These are phyloP conservation scores for Bipolaris cookei DNA, from an alignment of 2,329 filamentous ascomycete species.

Conservation along the genomic window DNA sequence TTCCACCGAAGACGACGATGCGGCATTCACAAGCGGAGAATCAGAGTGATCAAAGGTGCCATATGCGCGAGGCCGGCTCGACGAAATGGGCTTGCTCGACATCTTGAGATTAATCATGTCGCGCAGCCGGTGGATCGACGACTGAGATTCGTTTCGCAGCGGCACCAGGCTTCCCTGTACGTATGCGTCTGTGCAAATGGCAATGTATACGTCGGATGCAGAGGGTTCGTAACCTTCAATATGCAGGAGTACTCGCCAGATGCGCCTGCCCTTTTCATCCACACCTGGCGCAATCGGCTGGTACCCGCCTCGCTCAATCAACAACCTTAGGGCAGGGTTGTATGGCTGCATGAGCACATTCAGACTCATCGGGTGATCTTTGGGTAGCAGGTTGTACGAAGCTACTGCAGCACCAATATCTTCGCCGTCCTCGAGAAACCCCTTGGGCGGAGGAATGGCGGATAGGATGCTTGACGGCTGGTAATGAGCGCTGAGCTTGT, in stretches of 20 bases:
- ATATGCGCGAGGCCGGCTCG: conserved; percentile 30
- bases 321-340: conserved; percentile 50
- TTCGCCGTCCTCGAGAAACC: conserved; percentile 55
- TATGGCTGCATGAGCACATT: conserved; percentile 45
- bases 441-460: conserved; percentile 52
- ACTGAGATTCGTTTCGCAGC: conserved; percentile 25
- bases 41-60: conserved; percentile 8
- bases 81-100: conserved; percentile 26
- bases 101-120: conserved; percentile 38
- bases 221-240: conserved; percentile 47
- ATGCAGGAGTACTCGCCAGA: conserved; percentile 44
- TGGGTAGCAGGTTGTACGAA: conserved; percentile 57
- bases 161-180: conserved; percentile 42
- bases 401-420: conserved; percentile 52
- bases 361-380: conserved; percentile 29
- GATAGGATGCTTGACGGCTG: conserved; percentile 52
- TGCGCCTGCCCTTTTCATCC: conserved; percentile 19
- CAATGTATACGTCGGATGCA: conserved; percentile 35
- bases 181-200: conserved; percentile 40
- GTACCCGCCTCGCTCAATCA: conserved; percentile 44
- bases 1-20: neutral
- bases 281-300: conserved; percentile 35
- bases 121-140: conserved; percentile 35
- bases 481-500: conserved; percentile 55
- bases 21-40: neutral